Evolutionary conservation across 1,139 yeast genomes (phyloP), one percentile per base, ranked within the genome.

Genomic region (Protomyces macrosporus): DNA sequence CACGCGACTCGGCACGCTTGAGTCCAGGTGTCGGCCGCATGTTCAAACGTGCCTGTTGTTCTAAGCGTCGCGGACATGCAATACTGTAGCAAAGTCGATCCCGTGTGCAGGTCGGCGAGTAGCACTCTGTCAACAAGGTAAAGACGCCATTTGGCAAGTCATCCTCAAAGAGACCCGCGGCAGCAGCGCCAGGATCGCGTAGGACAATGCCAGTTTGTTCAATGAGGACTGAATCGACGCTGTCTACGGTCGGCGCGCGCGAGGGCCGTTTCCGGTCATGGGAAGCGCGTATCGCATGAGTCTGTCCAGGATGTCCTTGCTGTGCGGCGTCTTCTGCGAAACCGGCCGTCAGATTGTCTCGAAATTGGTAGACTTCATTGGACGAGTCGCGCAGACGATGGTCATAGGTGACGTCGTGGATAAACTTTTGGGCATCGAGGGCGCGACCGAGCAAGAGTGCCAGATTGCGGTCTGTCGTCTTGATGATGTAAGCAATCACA

Each of bases 11-110:
- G 6, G 95, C 90, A 53, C 96, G 80, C 68, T 85, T 84, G 70
- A 93, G 80, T 0, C 95, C 96, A 50, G 96, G 93, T 71, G 88
- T 88, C 6, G 95, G 90, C 74, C 90, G 89, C 83, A 89, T 81
- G 71, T 90, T 90, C 66, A 90, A 80, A 65, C 98, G 80, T 1
- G 97, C 97, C 73, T 93, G 98, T 74, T 93, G 98, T 75, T 93
- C 98, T 59, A 93, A 78, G 69, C 98, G 82, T 70, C 97, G 82
- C 9, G 98, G 98, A 76, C 98, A 93, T n/a, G 97, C 95, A 70
- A 93, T 91, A 63, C 96, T 88, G 75, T 93, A 93, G 76, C 98
- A 93, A 53, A 93, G 78, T 45, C 84, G 81, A 72, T 90, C 95
- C 64, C 96, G 79, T 3, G 96, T 87, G 77, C 98, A 93, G 0